A percentile compares a stretch with the other conserved stretches of the same genome.
phyloP scores from a whole-genome alignment of 495 filamentous ascomycete species.

The Platismatia glauca region DNA sequence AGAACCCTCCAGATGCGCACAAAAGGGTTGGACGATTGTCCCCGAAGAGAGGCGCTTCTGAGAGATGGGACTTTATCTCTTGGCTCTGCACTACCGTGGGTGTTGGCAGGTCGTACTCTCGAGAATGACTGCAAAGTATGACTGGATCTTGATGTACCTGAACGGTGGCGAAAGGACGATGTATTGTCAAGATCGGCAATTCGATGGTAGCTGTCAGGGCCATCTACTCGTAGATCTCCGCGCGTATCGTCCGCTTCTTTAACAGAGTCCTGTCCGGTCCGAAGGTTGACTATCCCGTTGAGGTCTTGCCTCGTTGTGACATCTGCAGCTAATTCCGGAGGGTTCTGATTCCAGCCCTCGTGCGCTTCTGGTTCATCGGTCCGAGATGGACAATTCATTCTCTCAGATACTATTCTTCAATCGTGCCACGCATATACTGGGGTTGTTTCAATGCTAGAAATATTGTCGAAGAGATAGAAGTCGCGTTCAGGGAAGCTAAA shows the following conservation, averaged over 20 bases:
- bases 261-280: constrained; percentile 20
- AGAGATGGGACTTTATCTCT: neutral
- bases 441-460: neutral
- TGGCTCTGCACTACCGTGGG: neutral
- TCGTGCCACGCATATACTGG: neutral
- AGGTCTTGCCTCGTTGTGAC: constrained; percentile 55
- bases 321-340: constrained; percentile 46
- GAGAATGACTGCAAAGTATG: neutral
- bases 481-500: constrained; percentile 2
- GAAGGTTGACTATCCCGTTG: constrained; percentile 42
- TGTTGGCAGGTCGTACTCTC: neutral
- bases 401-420: neutral
- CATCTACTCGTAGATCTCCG: constrained; percentile 1
- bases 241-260: constrained; percentile 11
- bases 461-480: neutral
- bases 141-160: neutral
- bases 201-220: neutral
- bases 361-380: constrained; percentile 49
- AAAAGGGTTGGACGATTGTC: constrained; percentile 14
- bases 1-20: constrained; percentile 33
- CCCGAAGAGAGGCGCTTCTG: neutral
- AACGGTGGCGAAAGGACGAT: neutral
- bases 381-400: constrained; percentile 57
- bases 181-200: neutral
- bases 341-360: constrained; percentile 53